phyloP scores from a whole-genome alignment of 2,329 filamentous ascomycete genomes.

The Aspergillus terreus region DNA sequence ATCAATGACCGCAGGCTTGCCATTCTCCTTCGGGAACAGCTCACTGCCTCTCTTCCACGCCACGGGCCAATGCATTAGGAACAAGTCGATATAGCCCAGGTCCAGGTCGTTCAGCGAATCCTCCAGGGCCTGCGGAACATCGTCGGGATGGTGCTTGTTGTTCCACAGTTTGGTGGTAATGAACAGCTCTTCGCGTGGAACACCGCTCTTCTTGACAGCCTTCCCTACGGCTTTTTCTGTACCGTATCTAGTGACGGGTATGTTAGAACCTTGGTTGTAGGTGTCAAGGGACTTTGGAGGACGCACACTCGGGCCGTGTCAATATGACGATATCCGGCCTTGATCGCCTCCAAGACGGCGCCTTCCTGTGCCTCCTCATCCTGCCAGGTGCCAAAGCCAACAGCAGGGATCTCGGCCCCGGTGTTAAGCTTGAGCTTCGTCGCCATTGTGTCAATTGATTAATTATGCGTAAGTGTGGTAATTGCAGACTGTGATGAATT shows the following conservation, averaged over 20 bases:
- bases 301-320: slow-evolving; percentile 47
- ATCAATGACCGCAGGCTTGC: slow-evolving; percentile 40
- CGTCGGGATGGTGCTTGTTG: slow-evolving; percentile 58
- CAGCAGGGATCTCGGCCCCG: slow-evolving; percentile 44
- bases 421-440: slow-evolving; percentile 47
- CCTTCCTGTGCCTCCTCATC: slow-evolving; percentile 48
- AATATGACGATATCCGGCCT: slow-evolving; percentile 54
- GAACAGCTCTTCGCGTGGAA: slow-evolving; percentile 63
- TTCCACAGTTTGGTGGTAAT: slow-evolving; percentile 67
- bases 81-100: slow-evolving; percentile 66
- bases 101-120: slow-evolving; percentile 60
- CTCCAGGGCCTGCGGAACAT: slow-evolving; percentile 59
- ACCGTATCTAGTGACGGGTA: slow-evolving; percentile 45
- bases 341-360: slow-evolving; percentile 47
- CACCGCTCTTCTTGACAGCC: slow-evolving; percentile 60
- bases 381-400: slow-evolving; percentile 56
- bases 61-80: slow-evolving; percentile 65
- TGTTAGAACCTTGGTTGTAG: slow-evolving; percentile 1
- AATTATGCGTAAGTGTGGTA: neutral
- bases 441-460: slow-evolving; percentile 15
- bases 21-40: slow-evolving; percentile 45
- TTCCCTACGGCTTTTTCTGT: slow-evolving; percentile 65
- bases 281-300: neutral
- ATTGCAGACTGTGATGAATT: neutral
- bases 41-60: slow-evolving; percentile 50